Evolutionary conservation across 1,284 basidiomycete genomes (phyloP).

Genomic region (Apiotrichum domesticum): DNA sequence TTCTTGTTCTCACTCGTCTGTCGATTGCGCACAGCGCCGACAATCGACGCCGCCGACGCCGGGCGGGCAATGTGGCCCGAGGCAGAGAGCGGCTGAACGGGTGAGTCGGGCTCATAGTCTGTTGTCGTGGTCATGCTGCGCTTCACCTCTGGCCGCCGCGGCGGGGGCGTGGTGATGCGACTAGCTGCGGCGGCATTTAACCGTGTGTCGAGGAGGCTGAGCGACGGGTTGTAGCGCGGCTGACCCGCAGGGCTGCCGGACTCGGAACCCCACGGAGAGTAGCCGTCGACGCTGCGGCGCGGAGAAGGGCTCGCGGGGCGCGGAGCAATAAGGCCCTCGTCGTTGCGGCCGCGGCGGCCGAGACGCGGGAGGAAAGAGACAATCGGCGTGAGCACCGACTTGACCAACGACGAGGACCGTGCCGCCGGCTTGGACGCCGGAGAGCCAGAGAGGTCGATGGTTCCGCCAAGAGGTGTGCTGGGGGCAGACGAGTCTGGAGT

Average conservation of each 20-base stretch:
- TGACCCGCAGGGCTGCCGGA: not conserved
- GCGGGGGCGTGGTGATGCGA: not conserved
- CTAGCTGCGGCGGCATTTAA: not conserved
- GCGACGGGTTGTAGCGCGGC: not conserved
- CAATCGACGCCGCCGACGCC: too few species aligned
- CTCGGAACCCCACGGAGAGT: slow-evolving; percentile 10
- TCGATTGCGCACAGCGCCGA: too few species aligned
- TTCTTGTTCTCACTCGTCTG: too few species aligned
- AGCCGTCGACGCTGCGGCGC: slow-evolving; percentile 1
- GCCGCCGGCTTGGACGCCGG: slow-evolving; percentile 2
- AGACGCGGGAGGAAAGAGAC: slow-evolving; percentile 39
- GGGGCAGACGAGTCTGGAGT: slow-evolving; percentile 56
- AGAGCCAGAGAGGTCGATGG: slow-evolving; percentile 26
- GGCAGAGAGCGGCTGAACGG: too few species aligned
- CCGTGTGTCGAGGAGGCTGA: not conserved
- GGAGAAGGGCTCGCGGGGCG: slow-evolving; percentile 45
- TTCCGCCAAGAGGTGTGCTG: slow-evolving; percentile 20
- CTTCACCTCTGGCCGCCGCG: not conserved
- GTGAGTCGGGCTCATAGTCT: too few species aligned
- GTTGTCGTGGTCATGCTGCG: not conserved
- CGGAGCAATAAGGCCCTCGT: slow-evolving; percentile 60
- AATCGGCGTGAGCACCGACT: slow-evolving; percentile 55
- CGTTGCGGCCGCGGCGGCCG: slow-evolving; percentile 21
- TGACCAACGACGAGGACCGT: slow-evolving; percentile 55
- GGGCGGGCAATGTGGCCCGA: too few species aligned